A percentile compares a stretch with the other conserved stretches of the same genome.
Evolutionary conservation across 495 filamentous ascomycete genomes (phyloP).

Genomic region (Penicillium paradoxum): DNA sequence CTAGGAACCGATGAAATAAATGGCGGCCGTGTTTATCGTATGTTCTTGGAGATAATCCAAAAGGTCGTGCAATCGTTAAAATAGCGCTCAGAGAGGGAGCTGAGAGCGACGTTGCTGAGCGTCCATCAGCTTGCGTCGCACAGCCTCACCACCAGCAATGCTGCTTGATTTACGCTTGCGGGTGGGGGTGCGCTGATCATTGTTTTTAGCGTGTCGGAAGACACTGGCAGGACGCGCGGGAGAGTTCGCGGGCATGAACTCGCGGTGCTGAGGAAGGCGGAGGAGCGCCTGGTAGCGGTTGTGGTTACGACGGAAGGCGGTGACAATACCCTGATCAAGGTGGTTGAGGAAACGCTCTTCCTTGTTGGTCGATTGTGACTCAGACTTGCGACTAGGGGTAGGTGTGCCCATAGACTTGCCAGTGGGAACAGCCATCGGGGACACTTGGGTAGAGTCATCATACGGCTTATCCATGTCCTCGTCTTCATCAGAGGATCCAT

Average conservation of each 20-base stretch:
- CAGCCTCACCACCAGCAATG: conserved; percentile 39
- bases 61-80: conserved; percentile 25
- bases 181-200: conserved; percentile 40
- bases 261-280: conserved; percentile 53
- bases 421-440: conserved; percentile 30
- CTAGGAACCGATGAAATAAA: conserved; percentile 17
- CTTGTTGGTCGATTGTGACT: conserved; percentile 47
- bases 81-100: background rate
- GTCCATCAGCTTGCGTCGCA: conserved; percentile 47
- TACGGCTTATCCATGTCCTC: conserved; percentile 32
- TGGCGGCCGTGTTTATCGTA: conserved; percentile 26
- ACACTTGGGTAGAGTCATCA: conserved; percentile 37
- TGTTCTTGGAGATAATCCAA: conserved; percentile 17
- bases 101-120: conserved; percentile 23
- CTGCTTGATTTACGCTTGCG: conserved; percentile 40
- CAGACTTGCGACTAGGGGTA: conserved; percentile 47
- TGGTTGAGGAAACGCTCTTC: conserved; percentile 59
- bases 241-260: conserved; percentile 48
- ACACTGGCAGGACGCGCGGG: conserved; percentile 42
- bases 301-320: conserved; percentile 75
- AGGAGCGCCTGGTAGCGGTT: conserved; percentile 64
- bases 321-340: conserved; percentile 64
- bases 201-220: conserved; percentile 42
- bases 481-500: conserved; percentile 53
- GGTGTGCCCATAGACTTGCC: conserved; percentile 33